These are phyloP conservation scores for Pascua sp. DNA, from an alignment of 1,284 basidiomycete genomes.

Conservation along the genomic window DNA sequence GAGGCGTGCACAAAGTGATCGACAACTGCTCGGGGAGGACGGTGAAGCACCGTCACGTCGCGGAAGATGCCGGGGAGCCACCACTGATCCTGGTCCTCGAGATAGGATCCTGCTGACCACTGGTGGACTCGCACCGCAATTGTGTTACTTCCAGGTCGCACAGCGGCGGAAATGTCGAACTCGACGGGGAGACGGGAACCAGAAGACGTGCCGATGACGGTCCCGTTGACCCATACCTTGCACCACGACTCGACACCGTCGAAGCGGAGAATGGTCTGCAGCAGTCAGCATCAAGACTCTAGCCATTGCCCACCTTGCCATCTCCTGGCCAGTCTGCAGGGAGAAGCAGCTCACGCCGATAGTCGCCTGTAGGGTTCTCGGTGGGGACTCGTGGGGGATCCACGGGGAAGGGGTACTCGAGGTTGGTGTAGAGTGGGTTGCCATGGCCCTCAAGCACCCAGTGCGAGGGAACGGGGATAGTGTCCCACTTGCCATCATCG, in stretches of 20 bases:
- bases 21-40: conserved; percentile 11
- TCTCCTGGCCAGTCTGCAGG: conserved; percentile 2
- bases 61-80: conserved; percentile 31
- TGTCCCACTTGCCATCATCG: conserved; percentile 10
- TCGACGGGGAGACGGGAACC: conserved; percentile 22
- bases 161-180: conserved; percentile 18
- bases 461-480: conserved; percentile 10
- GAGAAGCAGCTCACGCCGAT: conserved; percentile 9
- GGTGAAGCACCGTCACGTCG: conserved; percentile 22
- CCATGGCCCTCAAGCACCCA: conserved; percentile 19
- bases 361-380: conserved; percentile 23
- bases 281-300: too few relatives aligned
- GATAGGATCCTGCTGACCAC: conserved; percentile 20
- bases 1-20: conserved; percentile 23
- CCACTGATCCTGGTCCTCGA: conserved; percentile 31
- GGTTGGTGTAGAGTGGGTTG: conserved; percentile 15
- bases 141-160: conserved; percentile 5
- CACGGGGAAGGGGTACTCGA: conserved; percentile 16
- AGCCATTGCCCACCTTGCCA: conserved; percentile 6
- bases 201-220: conserved; percentile 13
- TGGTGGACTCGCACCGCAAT: conserved; percentile 23
- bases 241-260: conserved; percentile 29
- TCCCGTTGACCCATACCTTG: conserved; percentile 28
- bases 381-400: conserved; percentile 15
- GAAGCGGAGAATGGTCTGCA: conserved; percentile 18